Percentiles rank a stretch among this genome's conserved stretches.
phyloP scores from a whole-genome alignment of 768 basidiomycete species.

The Dentipellis fragilis region DNA sequence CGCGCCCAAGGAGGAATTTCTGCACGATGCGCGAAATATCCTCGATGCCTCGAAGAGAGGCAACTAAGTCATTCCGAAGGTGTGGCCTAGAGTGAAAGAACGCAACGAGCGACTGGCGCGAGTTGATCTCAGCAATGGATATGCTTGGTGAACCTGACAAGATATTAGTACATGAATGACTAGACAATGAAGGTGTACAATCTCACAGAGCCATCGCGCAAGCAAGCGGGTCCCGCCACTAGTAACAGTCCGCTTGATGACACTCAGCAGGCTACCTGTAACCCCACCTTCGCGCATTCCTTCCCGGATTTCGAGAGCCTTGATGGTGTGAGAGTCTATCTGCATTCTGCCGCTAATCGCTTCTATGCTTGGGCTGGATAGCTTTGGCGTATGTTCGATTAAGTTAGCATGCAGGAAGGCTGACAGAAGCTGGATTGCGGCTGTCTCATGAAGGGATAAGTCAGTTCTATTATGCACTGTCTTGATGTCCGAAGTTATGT shows the following conservation, averaged over 20 bases:
- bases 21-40: constrained; percentile 74
- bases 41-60: constrained; percentile 45
- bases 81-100: constrained; percentile 54
- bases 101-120: constrained; percentile 68
- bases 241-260: constrained; percentile 69
- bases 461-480: background rate
- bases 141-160: constrained; percentile 75
- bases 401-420: constrained; percentile 57
- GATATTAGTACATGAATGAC: background rate
- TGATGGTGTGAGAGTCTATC: constrained; percentile 82
- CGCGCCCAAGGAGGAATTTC: constrained; percentile 60
- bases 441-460: constrained; percentile 33
- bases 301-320: constrained; percentile 80
- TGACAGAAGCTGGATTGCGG: constrained; percentile 54
- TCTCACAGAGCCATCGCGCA: constrained; percentile 67
- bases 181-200: background rate
- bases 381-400: constrained; percentile 66
- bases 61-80: constrained; percentile 54
- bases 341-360: constrained; percentile 57
- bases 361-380: constrained; percentile 51
- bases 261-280: constrained; percentile 65
- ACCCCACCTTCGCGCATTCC: constrained; percentile 60
- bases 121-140: constrained; percentile 58
- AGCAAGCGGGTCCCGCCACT: constrained; percentile 69
- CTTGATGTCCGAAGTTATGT: background rate